Conservation (phyloP, 2,329 filamentous ascomycete genomes). For the Sporothrix variecibatus region DNA sequence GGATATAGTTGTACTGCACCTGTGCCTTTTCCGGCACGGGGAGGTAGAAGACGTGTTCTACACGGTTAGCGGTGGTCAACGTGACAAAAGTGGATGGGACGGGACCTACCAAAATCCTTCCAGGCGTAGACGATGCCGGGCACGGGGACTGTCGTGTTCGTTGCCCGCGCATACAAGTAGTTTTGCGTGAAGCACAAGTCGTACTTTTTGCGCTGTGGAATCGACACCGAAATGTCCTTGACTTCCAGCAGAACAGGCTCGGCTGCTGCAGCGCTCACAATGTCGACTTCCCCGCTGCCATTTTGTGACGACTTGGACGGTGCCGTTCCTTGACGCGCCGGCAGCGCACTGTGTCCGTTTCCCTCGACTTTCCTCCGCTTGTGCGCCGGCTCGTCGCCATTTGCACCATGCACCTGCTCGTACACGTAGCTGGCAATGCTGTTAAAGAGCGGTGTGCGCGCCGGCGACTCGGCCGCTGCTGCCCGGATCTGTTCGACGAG, state of each 20-base stretch:
- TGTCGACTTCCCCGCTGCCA: slow-evolving; percentile 7
- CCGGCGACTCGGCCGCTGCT: slow-evolving; percentile 57
- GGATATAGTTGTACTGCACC: slow-evolving; percentile 65
- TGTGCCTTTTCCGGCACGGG: slow-evolving; percentile 67
- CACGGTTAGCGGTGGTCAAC: neutral
- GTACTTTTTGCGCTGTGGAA: slow-evolving; percentile 69
- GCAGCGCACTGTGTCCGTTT: slow-evolving; percentile 31
- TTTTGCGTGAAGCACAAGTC: slow-evolving; percentile 63
- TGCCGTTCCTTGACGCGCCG: slow-evolving; percentile 16
- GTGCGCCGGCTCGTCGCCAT: slow-evolving; percentile 41
- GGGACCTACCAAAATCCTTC: slow-evolving; percentile 59
- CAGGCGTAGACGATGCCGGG: slow-evolving; percentile 60
- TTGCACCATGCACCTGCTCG: slow-evolving; percentile 41
- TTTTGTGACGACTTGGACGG: neutral
- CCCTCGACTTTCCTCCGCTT: slow-evolving; percentile 56
- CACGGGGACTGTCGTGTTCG: slow-evolving; percentile 54
- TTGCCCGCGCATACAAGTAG: slow-evolving; percentile 59
- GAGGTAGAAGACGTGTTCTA: slow-evolving; percentile 64
- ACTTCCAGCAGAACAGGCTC: slow-evolving; percentile 60
- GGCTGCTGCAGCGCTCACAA: slow-evolving; percentile 37
- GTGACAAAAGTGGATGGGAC: neutral
- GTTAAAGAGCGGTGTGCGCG: slow-evolving; percentile 57
- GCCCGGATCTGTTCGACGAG: slow-evolving; percentile 56
- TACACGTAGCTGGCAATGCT: slow-evolving; percentile 55
- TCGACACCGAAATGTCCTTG: slow-evolving; percentile 67